Evolutionary conservation across 805 yeast species (phyloP), one percentile per base, ranked within the genome.

Genomic region (Wickerhamiella azymoides): DNA sequence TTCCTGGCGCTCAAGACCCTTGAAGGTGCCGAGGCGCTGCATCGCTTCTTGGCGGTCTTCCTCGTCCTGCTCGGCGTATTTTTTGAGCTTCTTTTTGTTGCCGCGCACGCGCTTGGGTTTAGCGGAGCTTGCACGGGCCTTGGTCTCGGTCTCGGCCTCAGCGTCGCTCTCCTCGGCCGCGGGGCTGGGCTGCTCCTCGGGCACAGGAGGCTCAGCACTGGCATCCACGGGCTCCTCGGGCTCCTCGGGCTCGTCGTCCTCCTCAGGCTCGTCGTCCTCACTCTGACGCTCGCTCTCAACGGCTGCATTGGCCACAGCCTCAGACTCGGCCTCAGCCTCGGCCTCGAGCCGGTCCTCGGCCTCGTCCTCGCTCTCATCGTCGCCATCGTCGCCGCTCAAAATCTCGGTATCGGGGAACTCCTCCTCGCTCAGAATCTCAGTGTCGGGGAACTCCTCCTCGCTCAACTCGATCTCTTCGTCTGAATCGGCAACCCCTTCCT

Each of bases 11-110:
- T 67, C 68, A 3, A 67, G 55, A 25, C 76, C 73, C 54, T 84
- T 85, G 57, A 84, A 66, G 0, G 94, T 83, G 3, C 97, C 97
- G 36, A 89, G 64, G 1, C 81, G 83, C 48, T 80, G 77, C 82
- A 89, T 77, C 52, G 93, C 71, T 47, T 80, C 55, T 39, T 63
- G 56, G 47, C 86, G 73, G 55, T 89, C 97, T 47, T 83, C 92
- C 44, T 84, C 96, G 59, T 89, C 97, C 63, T 89, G 97, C 49
- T 81, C 86, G 2, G 79, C 84, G 57, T 89, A 89, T 57, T 88
- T 89, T 49, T 74, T 70, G 36, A 80, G 80, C 47, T 85, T 82
- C 58, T 86, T 86, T 57, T 80, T 84, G 62, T 82, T 85, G 40
- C 97, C 96, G 55, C 96, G 75, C 6, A 79, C 77, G 33, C 67